Conservation (phyloP, 2,329 filamentous ascomycete species). For the Colletotrichum tofieldiae region DNA sequence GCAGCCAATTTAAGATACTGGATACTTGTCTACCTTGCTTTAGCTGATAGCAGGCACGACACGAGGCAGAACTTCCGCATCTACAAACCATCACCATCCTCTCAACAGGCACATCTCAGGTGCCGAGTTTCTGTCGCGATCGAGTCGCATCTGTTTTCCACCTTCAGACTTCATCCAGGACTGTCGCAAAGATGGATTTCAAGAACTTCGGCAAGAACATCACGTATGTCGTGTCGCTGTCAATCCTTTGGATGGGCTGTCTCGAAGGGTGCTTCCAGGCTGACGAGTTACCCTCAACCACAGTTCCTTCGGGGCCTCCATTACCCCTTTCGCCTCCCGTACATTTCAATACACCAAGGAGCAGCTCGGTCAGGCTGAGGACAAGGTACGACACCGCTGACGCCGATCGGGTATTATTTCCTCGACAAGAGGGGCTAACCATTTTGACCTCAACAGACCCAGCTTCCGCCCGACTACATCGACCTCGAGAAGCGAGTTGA, state of each 20-base stretch:
- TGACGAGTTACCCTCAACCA: conserved; percentile 47
- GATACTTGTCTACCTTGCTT: conserved; percentile 38
- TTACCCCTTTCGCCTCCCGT: conserved; percentile 93
- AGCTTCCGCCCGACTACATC: conserved; percentile 97
- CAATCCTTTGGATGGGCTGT: conserved; percentile 29
- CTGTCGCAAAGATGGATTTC: conserved; percentile 68
- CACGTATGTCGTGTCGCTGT: conserved; percentile 59
- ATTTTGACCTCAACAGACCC: conserved; percentile 74
- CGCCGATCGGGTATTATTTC: background rate
- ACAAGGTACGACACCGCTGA: conserved; percentile 76
- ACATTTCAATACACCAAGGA: conserved; percentile 99
- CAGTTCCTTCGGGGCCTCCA: conserved; percentile 79
- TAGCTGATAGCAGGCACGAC: conserved; percentile 29
- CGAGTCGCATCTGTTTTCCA: background rate
- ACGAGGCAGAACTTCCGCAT: conserved; percentile 33
- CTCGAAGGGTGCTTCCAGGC: conserved; percentile 15
- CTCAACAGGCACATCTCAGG: conserved; percentile 3
- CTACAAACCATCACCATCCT: conserved; percentile 23
- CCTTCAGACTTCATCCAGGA: background rate
- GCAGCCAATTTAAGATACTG: conserved; percentile 39
- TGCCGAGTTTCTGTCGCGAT: conserved; percentile 1
- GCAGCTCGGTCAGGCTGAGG: conserved; percentile 93
- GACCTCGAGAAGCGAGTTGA: conserved; percentile 99
- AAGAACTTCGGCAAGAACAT: conserved; percentile 71
- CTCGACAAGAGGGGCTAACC: conserved; percentile 38